These are phyloP conservation scores for Aspergillus sp. DNA, from an alignment of 2,329 filamentous ascomycete species.

Conservation along the genomic window DNA sequence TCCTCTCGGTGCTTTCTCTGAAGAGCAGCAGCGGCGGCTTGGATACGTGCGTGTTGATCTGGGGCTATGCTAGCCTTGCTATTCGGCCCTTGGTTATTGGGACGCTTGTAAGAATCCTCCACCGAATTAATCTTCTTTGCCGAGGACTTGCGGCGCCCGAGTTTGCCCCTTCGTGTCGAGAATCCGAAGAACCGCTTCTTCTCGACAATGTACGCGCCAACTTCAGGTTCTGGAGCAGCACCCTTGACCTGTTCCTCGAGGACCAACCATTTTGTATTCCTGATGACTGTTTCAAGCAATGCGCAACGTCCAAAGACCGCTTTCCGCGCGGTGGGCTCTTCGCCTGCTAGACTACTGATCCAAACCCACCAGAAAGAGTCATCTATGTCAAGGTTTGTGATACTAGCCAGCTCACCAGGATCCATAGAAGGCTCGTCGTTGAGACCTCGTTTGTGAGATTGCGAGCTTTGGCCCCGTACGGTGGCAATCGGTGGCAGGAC, in stretches of 20 bases:
- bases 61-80: slow-evolving; percentile 85
- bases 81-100: slow-evolving; percentile 50
- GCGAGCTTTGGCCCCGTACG: slow-evolving; percentile 75
- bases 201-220: slow-evolving; percentile 86
- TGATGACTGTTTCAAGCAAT: slow-evolving; percentile 82
- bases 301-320: slow-evolving; percentile 92
- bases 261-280: slow-evolving; percentile 81
- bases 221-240: slow-evolving; percentile 78
- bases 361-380: slow-evolving; percentile 99
- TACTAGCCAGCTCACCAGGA: slow-evolving; percentile 91
- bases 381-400: slow-evolving; percentile 80
- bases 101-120: slow-evolving; percentile 54
- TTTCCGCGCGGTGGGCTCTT: slow-evolving; percentile 83
- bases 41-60: slow-evolving; percentile 90
- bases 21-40: slow-evolving; percentile 82
- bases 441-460: slow-evolving; percentile 75
- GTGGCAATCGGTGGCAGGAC: slow-evolving; percentile 78
- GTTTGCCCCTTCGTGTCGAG: slow-evolving; percentile 66
- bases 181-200: slow-evolving; percentile 95
- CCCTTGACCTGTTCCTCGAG: slow-evolving; percentile 97
- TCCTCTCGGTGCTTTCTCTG: slow-evolving; percentile 68
- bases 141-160: slow-evolving; percentile 69
- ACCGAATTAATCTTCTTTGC: slow-evolving; percentile 56
- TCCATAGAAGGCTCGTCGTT: slow-evolving; percentile 70
- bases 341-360: slow-evolving; percentile 92